Conservation (phyloP, 345 rosid species). For the Camelina hispida region DNA sequence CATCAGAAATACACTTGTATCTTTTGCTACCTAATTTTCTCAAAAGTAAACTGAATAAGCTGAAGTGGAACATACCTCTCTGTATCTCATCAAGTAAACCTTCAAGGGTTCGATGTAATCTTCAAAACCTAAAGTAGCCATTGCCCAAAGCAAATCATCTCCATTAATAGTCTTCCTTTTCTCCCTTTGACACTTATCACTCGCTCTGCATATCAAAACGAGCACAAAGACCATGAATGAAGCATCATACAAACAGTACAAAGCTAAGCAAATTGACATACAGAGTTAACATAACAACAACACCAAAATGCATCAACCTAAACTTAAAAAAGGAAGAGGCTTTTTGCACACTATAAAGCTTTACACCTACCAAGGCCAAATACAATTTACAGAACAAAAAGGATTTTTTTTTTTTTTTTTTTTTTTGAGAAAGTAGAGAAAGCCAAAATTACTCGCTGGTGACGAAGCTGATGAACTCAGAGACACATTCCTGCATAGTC, state of each 20-base stretch:
- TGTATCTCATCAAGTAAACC: slow-evolving; percentile 65
- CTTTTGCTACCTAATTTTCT: background rate
- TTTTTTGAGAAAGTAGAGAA: background rate
- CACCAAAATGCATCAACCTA: background rate
- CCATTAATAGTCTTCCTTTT: slow-evolving; percentile 78
- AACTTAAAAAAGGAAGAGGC: background rate
- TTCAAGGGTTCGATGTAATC: slow-evolving; percentile 72
- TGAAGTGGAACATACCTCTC: slow-evolving; percentile 52
- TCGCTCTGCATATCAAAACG: slow-evolving; percentile 56
- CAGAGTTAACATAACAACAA: background rate
- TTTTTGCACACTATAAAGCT: background rate
- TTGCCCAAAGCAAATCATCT: slow-evolving; percentile 78
- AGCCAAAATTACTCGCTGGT: slow-evolving; percentile 60
- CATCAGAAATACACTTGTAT: background rate
- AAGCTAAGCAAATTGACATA: background rate
- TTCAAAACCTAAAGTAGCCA: slow-evolving; percentile 74
- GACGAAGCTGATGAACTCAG: slow-evolving; percentile 76
- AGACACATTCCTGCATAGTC: slow-evolving; percentile 76
- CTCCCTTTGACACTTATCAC: slow-evolving; percentile 72
- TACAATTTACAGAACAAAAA: background rate
- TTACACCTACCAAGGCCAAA: background rate
- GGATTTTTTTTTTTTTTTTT: background rate
- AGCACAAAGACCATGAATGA: slow-evolving; percentile 29
- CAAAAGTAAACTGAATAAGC: slow-evolving; percentile 7
- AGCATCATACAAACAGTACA: slow-evolving; percentile 8